These are phyloP conservation scores for Geosmithia flava DNA, from an alignment of 2,329 filamentous ascomycete genomes.

Conservation along the genomic window DNA sequence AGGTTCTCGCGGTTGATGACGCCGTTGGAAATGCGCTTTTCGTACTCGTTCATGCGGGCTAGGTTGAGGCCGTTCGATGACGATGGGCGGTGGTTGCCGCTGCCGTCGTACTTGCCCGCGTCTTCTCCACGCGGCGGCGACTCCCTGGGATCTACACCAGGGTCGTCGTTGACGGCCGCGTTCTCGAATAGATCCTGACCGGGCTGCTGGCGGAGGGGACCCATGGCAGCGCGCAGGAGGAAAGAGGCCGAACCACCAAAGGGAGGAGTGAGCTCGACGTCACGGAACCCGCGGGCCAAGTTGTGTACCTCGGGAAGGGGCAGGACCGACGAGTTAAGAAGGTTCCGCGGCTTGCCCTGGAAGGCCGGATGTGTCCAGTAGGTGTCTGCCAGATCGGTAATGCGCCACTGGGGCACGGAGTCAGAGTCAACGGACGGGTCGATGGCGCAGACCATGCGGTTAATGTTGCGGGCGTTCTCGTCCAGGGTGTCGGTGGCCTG, in stretches of 20 bases:
- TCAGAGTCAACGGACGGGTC: constrained; percentile 2
- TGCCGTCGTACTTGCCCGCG: not conserved
- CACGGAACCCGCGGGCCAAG: constrained; percentile 16
- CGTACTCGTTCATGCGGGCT: constrained; percentile 55
- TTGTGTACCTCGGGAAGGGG: constrained; percentile 25
- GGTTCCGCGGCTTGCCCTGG: not conserved
- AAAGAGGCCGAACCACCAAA: not conserved
- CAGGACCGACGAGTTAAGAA: constrained; percentile 14
- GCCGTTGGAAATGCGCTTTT: constrained; percentile 70
- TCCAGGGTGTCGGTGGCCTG: constrained; percentile 25
- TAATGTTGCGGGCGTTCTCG: constrained; percentile 34
- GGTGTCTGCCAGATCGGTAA: not conserved
- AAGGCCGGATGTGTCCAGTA: not conserved
- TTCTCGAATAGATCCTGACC: not conserved
- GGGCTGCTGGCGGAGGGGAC: not conserved
- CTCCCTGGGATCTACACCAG: not conserved
- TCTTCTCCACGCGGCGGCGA: not conserved
- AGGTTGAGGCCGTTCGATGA: not conserved
- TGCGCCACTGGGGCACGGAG: not conserved
- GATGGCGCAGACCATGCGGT: constrained; percentile 30
- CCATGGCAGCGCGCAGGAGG: not conserved
- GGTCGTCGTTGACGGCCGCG: not conserved
- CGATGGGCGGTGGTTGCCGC: not conserved
- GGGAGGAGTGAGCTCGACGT: not conserved
- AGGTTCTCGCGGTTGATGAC: constrained; percentile 75